Base-by-base conservation (phyloP, 352 stramenopile genomes). In the Phytophthora foliorum region DNA sequence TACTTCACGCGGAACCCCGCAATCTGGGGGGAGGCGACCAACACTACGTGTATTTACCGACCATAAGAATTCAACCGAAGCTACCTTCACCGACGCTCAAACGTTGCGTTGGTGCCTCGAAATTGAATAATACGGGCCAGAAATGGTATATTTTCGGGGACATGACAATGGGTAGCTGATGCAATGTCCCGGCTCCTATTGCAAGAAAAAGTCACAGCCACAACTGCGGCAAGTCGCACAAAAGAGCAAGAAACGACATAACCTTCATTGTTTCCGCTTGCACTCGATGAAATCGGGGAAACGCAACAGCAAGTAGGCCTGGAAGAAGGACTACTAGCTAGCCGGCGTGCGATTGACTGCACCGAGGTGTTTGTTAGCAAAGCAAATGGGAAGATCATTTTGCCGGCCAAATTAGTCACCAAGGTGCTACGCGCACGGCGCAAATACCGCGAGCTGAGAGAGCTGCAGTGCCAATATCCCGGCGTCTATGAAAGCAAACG, bases 231-330 rank as follows among this genome's bases (percentile, higher is more conserved):
- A 39, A 39, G 32, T 3, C 14, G 13, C 14, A 22, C 38, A 44
- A 22, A n/a, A 44, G 36, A 44, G 17, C 38, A 21, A 9, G 14
- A 9, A 24, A 14, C 6, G 6, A 21, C 17, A 25, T 6, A 10
- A 6, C 5, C 29, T 4, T 13, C 34, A 11, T 45, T 46, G 7
- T 57, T 19, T 21, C 19, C 48, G 11, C 57, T 57, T 19, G 36
- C 34, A 48, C 57, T 58, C 48, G 58, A 3, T 17, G 48, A 66
- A 39, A 66, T 66, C 48, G 46, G 38, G 14, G 58, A 48, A 66
- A 17, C 48, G 57, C 38, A 66, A 16, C 48, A 32, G 31, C 45
- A 25, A 25, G 0, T 14, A 9, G 45, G 45, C 45, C 56, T 63
- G 55, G 32, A 50, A 13, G 34, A 63, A 63, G 44, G 56, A 41